A percentile compares a stretch with the other conserved stretches of the same genome.
These are phyloP conservation scores for Cladosporium halotolerans DNA, from an alignment of 2,329 filamentous ascomycete species.

Conservation along the genomic window DNA sequence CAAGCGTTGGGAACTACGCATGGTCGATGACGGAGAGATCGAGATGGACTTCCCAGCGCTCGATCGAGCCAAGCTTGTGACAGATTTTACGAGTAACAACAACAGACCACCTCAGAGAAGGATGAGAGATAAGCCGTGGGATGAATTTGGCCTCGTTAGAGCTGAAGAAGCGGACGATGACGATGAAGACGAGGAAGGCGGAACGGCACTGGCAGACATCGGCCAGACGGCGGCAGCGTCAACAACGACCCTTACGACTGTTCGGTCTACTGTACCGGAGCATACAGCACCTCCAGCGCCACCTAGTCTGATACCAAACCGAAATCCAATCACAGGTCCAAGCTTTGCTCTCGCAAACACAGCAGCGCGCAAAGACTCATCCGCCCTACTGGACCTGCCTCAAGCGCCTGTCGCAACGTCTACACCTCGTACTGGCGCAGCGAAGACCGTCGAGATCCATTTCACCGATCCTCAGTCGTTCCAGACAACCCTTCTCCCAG, in stretches of 20 bases:
- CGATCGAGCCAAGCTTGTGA: slow-evolving; percentile 66
- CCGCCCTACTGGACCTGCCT: slow-evolving; percentile 38
- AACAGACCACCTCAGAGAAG: slow-evolving; percentile 60
- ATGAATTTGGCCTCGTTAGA: slow-evolving; percentile 74
- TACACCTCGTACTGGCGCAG: slow-evolving; percentile 56
- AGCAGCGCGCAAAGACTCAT: slow-evolving; percentile 38
- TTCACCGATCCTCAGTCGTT: slow-evolving; percentile 62
- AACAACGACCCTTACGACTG: slow-evolving; percentile 24
- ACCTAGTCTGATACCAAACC: slow-evolving; percentile 34
- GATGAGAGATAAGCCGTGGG: slow-evolving; percentile 69
- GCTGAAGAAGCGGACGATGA: slow-evolving; percentile 64
- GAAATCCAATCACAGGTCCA: slow-evolving; percentile 47
- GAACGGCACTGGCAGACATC: background rate
- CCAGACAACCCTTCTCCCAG: slow-evolving; percentile 62
- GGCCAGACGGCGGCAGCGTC: slow-evolving; percentile 26
- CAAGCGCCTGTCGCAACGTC: slow-evolving; percentile 37
- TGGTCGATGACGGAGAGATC: slow-evolving; percentile 78
- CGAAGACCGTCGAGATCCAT: slow-evolving; percentile 66
- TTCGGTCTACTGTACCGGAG: slow-evolving; percentile 32
- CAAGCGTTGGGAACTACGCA: slow-evolving; percentile 75
- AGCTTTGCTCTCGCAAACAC: slow-evolving; percentile 40
- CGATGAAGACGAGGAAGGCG: slow-evolving; percentile 2
- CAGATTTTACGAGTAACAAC: slow-evolving; percentile 71
- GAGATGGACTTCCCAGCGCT: slow-evolving; percentile 80
- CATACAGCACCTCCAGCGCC: slow-evolving; percentile 26